Conservation (phyloP, 805 yeast species). For the Metschnikowia aberdeeniae region DNA sequence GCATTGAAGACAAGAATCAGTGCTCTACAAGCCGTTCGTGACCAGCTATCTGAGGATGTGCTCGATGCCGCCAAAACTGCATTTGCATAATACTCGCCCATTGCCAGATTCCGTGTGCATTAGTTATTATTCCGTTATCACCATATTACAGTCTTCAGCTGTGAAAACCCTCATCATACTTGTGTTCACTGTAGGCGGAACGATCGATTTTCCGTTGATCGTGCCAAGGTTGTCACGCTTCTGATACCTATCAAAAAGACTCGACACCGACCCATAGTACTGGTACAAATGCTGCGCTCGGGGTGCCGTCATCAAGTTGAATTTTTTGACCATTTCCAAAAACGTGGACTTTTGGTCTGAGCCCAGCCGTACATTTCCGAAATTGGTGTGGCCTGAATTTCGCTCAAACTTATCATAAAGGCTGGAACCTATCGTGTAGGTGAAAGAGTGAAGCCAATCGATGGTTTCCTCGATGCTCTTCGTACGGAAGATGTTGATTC, state of each 20-base stretch:
- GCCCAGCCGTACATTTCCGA: conserved; percentile 56
- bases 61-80: conserved; percentile 47
- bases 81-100: conserved; percentile 5
- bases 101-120: not conserved
- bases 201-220: conserved; percentile 42
- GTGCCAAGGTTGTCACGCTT: conserved; percentile 21
- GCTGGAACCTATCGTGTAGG: conserved; percentile 47
- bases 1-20: conserved; percentile 34
- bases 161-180: conserved; percentile 47
- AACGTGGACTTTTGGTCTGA: conserved; percentile 43
- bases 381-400: conserved; percentile 50
- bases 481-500: conserved; percentile 49
- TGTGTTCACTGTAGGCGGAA: conserved; percentile 48
- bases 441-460: conserved; percentile 52
- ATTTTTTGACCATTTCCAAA: conserved; percentile 49
- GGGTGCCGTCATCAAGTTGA: conserved; percentile 53
- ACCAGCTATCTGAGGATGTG: conserved; percentile 53
- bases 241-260: conserved; percentile 25
- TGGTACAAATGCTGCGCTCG: conserved; percentile 44
- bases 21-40: conserved; percentile 40
- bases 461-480: conserved; percentile 44
- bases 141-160: conserved; percentile 44
- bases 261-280: conserved; percentile 38
- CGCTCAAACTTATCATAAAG: conserved; percentile 55
- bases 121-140: conserved; percentile 25